Evolutionary conservation across 1,284 basidiomycete genomes (phyloP), one percentile per base, ranked within the genome.

Genomic region (Pascua guehoae): DNA sequence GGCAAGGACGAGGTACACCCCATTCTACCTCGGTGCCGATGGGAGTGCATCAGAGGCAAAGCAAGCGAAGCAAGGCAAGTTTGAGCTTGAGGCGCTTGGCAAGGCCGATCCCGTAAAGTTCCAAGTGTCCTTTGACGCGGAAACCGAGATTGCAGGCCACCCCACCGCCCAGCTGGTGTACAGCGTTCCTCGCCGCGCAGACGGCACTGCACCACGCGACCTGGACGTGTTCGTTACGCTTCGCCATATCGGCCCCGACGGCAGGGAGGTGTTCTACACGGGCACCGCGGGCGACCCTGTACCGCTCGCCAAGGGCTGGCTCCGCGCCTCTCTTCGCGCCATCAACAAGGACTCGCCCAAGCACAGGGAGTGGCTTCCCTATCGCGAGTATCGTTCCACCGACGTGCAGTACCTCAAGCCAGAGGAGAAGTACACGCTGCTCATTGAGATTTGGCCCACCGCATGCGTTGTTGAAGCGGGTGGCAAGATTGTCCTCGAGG

Each of bases 401-500:
- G 70, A 74, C 36, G 64, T 66, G 4, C 32, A 56, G 9, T 65
- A 57, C 43, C 59, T 74, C 43, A 47, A 69, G 52, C 47, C 63
- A 1, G 63, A 61, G 10, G 49, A 56, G 18, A 51, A 51, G n/a
- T 71, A 74, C 56, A 56, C 54, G 15, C 40, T 72, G 15, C 56
- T 65, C 14, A 65, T 75, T 46, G 73, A 74, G 56, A 53, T 75
- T 39, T 74, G 73, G 73, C 73, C 73, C 16, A 74, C 73, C 8
- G 64, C 59, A n/a, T 62, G 66, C 7, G 67, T 73, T 4, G 58
- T 75, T n/a, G 54, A 59, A 14, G 47, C 52, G 0, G 73, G 73
- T 1, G 58, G 62, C 16, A 62, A 61, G 16, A 56, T 75, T 18
- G 64, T 68, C 1, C 51, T 74, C 39, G 73, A 74, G 49, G 64